phyloP scores from a whole-genome alignment of 2,329 filamentous ascomycete genomes.

The Exophiala xenobiotica region DNA sequence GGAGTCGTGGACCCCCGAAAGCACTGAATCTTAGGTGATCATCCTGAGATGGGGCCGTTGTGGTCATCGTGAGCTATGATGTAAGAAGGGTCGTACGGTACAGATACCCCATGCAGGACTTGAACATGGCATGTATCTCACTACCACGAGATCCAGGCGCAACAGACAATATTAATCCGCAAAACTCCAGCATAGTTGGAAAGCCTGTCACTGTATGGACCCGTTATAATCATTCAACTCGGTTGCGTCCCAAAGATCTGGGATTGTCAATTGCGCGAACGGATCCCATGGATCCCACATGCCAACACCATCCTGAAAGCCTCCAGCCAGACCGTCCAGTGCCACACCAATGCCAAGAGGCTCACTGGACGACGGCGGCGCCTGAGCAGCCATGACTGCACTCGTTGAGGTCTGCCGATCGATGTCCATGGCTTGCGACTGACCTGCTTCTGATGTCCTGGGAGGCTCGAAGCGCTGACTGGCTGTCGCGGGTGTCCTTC shows the following conservation, averaged over 20 bases:
- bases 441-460: background rate
- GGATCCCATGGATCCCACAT: background rate
- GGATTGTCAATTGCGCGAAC: background rate
- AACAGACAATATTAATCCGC: too few relatives aligned
- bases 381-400: background rate
- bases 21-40: too few relatives aligned
- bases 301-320: background rate
- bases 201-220: too few relatives aligned
- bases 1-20: too few relatives aligned
- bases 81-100: too few relatives aligned
- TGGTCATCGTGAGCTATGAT: too few relatives aligned
- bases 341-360: background rate
- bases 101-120: too few relatives aligned
- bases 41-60: too few relatives aligned
- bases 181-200: too few relatives aligned
- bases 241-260: conserved; percentile 5
- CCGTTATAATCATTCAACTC: background rate
- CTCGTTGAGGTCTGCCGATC: background rate
- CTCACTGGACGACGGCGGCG: background rate
- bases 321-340: background rate
- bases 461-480: background rate
- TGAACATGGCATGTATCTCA: too few relatives aligned
- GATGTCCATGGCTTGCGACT: background rate
- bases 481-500: background rate
- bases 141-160: too few relatives aligned